These are phyloP conservation scores for Didymella lethalis DNA, from an alignment of 2,329 filamentous ascomycete species.

Conservation along the genomic window DNA sequence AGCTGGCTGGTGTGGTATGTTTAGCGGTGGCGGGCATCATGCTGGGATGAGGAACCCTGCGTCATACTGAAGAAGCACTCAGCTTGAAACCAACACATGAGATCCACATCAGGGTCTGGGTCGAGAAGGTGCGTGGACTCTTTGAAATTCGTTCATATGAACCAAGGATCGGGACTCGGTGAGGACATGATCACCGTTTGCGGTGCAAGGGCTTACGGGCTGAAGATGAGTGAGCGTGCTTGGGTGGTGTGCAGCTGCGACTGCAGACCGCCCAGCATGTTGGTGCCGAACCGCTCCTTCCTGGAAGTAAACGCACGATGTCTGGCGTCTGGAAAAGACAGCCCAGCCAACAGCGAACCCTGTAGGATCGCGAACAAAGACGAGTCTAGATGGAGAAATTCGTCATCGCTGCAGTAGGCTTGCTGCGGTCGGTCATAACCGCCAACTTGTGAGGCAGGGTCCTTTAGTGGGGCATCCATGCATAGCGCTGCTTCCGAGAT, in stretches of 20 bases:
- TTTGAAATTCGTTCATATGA: conserved; percentile 12
- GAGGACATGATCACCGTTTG: conserved; percentile 15
- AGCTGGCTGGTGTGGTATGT: conserved; percentile 24
- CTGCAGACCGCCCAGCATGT: conserved; percentile 12
- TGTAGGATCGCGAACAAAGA: not conserved
- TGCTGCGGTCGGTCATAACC: conserved; percentile 1
- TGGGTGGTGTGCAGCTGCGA: conserved; percentile 15
- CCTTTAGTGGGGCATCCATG: conserved; percentile 1
- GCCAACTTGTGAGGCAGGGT: conserved; percentile 1
- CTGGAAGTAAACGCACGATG: not conserved
- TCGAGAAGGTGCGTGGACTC: conserved; percentile 10
- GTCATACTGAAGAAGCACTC: conserved; percentile 1
- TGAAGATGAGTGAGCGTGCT: conserved; percentile 25
- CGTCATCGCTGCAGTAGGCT: conserved; percentile 2
- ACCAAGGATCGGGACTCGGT: conserved; percentile 5
- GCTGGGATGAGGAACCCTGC: conserved; percentile 25
- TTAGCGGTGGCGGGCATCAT: conserved; percentile 22
- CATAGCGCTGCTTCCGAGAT: not conserved
- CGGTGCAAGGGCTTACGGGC: conserved; percentile 25
- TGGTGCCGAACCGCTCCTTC: conserved; percentile 4
- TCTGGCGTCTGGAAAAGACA: not conserved
- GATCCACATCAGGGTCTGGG: conserved; percentile 8
- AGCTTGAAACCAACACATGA: not conserved
- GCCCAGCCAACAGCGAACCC: not conserved
- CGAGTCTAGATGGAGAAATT: not conserved